Conservation (phyloP, 1,139 yeast genomes). For the Sugiyamaella castrensis region DNA sequence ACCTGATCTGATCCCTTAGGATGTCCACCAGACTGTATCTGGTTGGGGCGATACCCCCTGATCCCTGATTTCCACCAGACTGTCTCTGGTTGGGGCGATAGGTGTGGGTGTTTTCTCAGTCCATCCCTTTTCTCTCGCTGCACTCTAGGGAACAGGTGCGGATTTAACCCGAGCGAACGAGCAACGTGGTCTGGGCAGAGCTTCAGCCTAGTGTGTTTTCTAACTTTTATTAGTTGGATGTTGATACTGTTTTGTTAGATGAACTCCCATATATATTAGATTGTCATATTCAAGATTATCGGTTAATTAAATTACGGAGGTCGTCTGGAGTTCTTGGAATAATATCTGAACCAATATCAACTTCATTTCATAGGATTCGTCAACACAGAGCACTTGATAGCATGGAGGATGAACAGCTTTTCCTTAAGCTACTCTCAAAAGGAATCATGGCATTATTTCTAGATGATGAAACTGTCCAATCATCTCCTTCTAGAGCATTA, state of each 20-base stretch:
- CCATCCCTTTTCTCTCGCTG: no score
- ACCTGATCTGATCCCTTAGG: no score
- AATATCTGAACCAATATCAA: constrained; percentile 30
- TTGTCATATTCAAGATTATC: constrained; percentile 36
- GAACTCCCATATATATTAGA: constrained; percentile 44
- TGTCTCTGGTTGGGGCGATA: no score
- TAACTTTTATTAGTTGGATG: constrained; percentile 23
- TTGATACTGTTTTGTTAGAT: constrained; percentile 41
- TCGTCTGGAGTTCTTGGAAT: constrained; percentile 26
- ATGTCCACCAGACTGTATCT: no score
- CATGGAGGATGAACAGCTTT: constrained; percentile 31
- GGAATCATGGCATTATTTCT: constrained; percentile 39
- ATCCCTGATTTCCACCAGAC: no score
- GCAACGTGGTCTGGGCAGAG: no score
- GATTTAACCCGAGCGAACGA: no score
- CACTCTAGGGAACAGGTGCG: no score
- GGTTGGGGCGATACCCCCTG: no score
- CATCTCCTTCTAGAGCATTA: constrained; percentile 41
- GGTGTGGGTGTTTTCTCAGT: no score
- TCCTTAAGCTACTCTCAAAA: constrained; percentile 38
- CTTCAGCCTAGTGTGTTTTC: no score
- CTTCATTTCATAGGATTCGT: constrained; percentile 39
- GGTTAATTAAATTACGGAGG: constrained; percentile 27
- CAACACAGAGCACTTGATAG: constrained; percentile 51
- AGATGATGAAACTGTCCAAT: constrained; percentile 42